phyloP scores from a whole-genome alignment of 805 yeast species.

The Lachancea dasiensis region DNA sequence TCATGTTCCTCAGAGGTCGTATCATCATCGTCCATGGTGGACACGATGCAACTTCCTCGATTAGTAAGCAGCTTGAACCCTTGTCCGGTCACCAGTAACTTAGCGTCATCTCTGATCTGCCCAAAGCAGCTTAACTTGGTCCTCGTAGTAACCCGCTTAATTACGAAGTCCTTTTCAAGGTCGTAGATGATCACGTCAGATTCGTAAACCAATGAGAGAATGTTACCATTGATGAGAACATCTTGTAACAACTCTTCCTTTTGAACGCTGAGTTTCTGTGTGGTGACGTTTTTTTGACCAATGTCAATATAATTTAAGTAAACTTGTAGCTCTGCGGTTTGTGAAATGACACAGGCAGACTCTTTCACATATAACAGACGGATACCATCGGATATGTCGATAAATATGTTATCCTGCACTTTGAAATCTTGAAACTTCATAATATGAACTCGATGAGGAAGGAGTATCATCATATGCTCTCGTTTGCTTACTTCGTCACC shows the following conservation, averaged over 20 bases:
- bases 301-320: slow-evolving; percentile 17
- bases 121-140: slow-evolving; percentile 19
- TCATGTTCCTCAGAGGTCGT: slow-evolving; percentile 8
- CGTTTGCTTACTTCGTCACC: slow-evolving; percentile 16
- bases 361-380: slow-evolving; percentile 16
- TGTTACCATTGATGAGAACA: slow-evolving; percentile 12
- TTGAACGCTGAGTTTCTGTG: slow-evolving; percentile 10
- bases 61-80: slow-evolving; percentile 24
- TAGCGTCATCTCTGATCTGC: slow-evolving; percentile 15
- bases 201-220: slow-evolving; percentile 16
- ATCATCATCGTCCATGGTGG: slow-evolving; percentile 19
- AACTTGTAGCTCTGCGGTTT: slow-evolving; percentile 2
- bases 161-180: slow-evolving; percentile 12
- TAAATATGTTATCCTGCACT: slow-evolving; percentile 20
- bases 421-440: slow-evolving; percentile 25
- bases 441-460: slow-evolving; percentile 28
- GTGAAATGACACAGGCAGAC: slow-evolving; percentile 19
- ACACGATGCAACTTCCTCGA: slow-evolving; percentile 26
- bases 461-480: slow-evolving; percentile 25
- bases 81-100: slow-evolving; percentile 20
- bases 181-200: slow-evolving; percentile 19
- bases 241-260: slow-evolving; percentile 9
- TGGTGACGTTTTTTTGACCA: slow-evolving; percentile 11
- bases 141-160: slow-evolving; percentile 12
- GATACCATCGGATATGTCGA: slow-evolving; percentile 19